Evolutionary conservation across 2,329 filamentous ascomycete genomes (phyloP).

Genomic region (Westerdykella aurantiaca): DNA sequence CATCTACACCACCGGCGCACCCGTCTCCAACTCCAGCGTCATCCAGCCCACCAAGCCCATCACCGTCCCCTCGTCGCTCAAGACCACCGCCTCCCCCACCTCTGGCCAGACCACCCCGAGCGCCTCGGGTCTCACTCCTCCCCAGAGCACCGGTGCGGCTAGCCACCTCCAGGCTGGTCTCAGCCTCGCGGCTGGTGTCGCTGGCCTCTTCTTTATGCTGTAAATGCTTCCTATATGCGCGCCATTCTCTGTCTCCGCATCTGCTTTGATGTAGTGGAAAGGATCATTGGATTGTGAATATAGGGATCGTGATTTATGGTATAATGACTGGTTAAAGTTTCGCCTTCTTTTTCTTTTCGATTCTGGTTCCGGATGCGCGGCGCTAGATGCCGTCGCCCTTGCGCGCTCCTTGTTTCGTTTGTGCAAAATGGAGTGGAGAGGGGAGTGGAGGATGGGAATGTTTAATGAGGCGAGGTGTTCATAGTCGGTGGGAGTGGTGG

Average conservation of each 20-base stretch:
- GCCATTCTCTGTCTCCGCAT: too few species aligned
- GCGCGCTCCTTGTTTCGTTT: neutral
- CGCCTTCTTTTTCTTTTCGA: neutral
- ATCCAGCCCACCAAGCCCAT: constrained; percentile 32
- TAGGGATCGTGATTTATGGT: constrained; percentile 1
- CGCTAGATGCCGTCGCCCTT: neutral
- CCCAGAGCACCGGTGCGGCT: constrained; percentile 30
- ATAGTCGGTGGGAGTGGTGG: neutral
- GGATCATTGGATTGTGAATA: neutral
- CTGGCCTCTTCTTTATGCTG: constrained; percentile 38
- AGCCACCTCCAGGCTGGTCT: constrained; percentile 29
- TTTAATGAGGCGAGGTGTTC: too few species aligned
- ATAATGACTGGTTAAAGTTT: constrained; percentile 6
- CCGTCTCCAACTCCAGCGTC: constrained; percentile 21
- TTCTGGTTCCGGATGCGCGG: too few species aligned
- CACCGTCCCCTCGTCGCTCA: constrained; percentile 27
- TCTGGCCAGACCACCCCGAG: constrained; percentile 21
- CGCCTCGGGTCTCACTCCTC: constrained; percentile 9
- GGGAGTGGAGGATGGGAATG: too few species aligned
- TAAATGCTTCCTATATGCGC: constrained; percentile 12
- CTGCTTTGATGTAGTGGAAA: too few species aligned
- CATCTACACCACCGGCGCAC: constrained; percentile 19
- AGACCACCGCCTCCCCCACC: constrained; percentile 24
- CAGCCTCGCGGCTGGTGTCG: constrained; percentile 38
- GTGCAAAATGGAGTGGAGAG: too few species aligned